Evolutionary conservation across 768 basidiomycete species (phyloP).

Genomic region (Tremella fuciformis): DNA sequence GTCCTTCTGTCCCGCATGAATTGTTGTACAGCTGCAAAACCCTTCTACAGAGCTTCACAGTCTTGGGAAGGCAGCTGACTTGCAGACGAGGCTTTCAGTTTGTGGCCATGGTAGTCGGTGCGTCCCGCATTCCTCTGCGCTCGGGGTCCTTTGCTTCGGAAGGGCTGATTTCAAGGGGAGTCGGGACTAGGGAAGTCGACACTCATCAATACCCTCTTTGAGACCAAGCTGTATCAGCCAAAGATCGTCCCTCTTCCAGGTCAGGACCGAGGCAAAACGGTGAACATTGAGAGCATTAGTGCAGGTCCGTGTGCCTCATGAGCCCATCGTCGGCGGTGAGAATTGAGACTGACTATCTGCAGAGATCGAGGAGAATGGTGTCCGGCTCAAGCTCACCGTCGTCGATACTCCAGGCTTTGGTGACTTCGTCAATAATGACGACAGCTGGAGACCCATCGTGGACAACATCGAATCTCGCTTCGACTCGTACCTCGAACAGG

Average conservation of each 20-base stretch:
- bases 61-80: constrained; percentile 8
- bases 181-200: constrained; percentile 99
- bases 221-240: constrained; percentile 87
- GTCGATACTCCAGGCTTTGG: constrained; percentile 99
- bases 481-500: constrained; percentile 95
- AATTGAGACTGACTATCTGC: constrained; percentile 22
- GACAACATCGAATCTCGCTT: constrained; percentile 98
- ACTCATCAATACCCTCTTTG: constrained; percentile 97
- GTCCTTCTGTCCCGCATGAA: constrained; percentile 43
- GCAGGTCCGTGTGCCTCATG: constrained; percentile 66
- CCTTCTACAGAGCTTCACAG: no score
- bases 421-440: constrained; percentile 99
- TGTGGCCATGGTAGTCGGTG: constrained; percentile 97
- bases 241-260: constrained; percentile 81
- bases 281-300: constrained; percentile 96
- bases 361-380: constrained; percentile 99
- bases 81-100: constrained; percentile 75
- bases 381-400: constrained; percentile 93
- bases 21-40: no score
- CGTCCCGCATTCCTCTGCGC: constrained; percentile 52
- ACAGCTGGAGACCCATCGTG: constrained; percentile 98
- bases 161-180: constrained; percentile 57
- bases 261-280: constrained; percentile 83
- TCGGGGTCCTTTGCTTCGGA: constrained; percentile 13
- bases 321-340: neutral